Evolutionary conservation across 2,329 filamentous ascomycete genomes (phyloP), one percentile per base, ranked within the genome.

Genomic region (Simplicillium sp.): DNA sequence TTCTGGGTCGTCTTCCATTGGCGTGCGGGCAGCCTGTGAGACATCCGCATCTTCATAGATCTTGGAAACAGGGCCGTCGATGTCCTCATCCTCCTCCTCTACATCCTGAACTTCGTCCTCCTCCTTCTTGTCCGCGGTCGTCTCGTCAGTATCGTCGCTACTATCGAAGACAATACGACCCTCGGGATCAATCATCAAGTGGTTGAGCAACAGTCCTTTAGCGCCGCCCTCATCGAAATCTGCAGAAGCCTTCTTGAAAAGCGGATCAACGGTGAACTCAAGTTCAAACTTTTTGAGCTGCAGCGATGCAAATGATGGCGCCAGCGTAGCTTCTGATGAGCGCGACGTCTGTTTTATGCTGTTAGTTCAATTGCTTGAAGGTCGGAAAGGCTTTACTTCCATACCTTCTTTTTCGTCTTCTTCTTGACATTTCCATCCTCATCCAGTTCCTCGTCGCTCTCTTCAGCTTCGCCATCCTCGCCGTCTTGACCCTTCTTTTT

Each of bases 161-260:
- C 90, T 97, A 64, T 98, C 92, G 56, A 98, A 98, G 5, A 98
- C 89, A 46, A 98, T 98, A 29, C 90, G 79, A 34, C 92, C 92
- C 48, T 87, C 80, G 2, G 79, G 77, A 60, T 98, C 92, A 48
- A 98, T 96, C 56, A 90, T 87, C n/a, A 98, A 71, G 61, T 98
- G 90, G 56, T 98, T 98, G 28, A 98, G 73, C 15, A 98, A 71
- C 34, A 98, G 71, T 15, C 92, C 92, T 62, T 97, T 98, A 42
- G 92, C 92, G 42, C 92, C 92, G 15, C 92, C 92, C 65, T 98
- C 92, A 57, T 98, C 92, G 50, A 98, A 98, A 65, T 98, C 92
- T 34, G 92, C 92, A 6, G 90, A 94, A 1, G 90, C 90, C 57
- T 98, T 98, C 58, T 98, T 98, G 75, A 98, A 98, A n/a, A 98